Base-by-base conservation (phyloP, 164 flowering plant genomes). In the Chloranthus sessilifolius region DNA sequence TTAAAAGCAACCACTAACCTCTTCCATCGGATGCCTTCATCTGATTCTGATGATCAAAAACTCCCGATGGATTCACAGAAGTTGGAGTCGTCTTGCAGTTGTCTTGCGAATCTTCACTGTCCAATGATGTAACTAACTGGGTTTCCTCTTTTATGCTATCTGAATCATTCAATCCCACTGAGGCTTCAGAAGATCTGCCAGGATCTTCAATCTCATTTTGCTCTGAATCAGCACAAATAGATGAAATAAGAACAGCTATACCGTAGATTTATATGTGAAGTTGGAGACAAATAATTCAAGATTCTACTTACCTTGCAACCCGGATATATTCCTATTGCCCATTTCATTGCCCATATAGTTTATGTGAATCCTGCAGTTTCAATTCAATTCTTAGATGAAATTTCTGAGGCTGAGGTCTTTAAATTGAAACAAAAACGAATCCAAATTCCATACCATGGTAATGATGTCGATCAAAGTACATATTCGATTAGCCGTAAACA, bases 331-430 rank as follows among this genome's bases (percentile, higher is more conserved):
- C 43, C 17, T 47, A 67, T 77, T 80, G 1, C 80, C 85, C 82
- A 77, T 77, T 63, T 77, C 81, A 62, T 68, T 72, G 56, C 73
- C 72, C 78, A 76, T 79, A 57, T 65, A 65, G 61, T 12, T n/a
- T 56, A 19, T 1, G 45, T 34, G 41, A 62, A 47, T 33, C 65
- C 75, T 67, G 71, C 53, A 62, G 61, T 28, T 28, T 46, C 59
- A 35, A 33, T 28, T 19, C 25, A 17, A 16, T 19, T 16, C 10
- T 17, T 14, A 47, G 37, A 25, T 22, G 34, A 62, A 27, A 17
- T 20, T 44, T 34, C 19, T 28, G 35, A 45, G 21, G 28, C 17
- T 15, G 31, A 27, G 49, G 17, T 42, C 39, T 29, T 43, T 53
- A 57, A 57, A 46, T 33, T 20, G 10, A 26, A 11, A 3, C 3